Evolutionary conservation across 2,329 filamentous ascomycete species (phyloP), one percentile per base, ranked within the genome.

Genomic region (Colletotrichum phormii): DNA sequence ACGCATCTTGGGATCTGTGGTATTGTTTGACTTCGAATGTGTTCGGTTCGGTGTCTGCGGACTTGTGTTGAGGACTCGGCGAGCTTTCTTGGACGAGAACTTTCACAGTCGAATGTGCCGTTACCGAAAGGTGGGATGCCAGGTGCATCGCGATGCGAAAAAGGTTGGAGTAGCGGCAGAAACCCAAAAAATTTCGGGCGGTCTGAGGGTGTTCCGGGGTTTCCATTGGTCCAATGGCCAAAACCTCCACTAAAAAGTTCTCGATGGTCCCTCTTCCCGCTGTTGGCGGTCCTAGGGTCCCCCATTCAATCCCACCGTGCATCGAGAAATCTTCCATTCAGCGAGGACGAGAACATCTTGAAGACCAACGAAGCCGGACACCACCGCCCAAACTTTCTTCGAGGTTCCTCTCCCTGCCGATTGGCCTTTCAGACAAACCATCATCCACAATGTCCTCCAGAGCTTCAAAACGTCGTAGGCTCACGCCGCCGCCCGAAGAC

Each of bases 1-100:
- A 68, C 95, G 90, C 94, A 97, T 97, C 59, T 78, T 89, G 77
- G 65, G 49, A 9, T 9, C 0, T 67, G 22, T 60, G 29, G 15
- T 51, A 2, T 13, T 51, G 2, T 49, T 22, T 9, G 42, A 22
- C 8, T 2, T 22, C 42, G 42, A 22, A 18, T 35, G 8, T 53
- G 9, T 15, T 72, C 33, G 53, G 13, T 33, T 51, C 46, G 65
- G 29, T 11, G 61, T 66, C 37, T 42, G 29, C 3, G 18, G 9
- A 22, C 4, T n/a, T 12, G 3, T 24, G 22, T 46, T 37, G 22
- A 29, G 4, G 49, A 53, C 18, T 49, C 42, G 42, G 18, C 8
- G 62, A 49, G 12, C 49, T 49, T 59, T 59, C 37, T 58, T 42
- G 29, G 29, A 6, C 15, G 65, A 18, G 51, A 62, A 24, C 49